Evolutionary conservation across 331 rosid genomes (phyloP).

Genomic region (Telfairia occidentalis): DNA sequence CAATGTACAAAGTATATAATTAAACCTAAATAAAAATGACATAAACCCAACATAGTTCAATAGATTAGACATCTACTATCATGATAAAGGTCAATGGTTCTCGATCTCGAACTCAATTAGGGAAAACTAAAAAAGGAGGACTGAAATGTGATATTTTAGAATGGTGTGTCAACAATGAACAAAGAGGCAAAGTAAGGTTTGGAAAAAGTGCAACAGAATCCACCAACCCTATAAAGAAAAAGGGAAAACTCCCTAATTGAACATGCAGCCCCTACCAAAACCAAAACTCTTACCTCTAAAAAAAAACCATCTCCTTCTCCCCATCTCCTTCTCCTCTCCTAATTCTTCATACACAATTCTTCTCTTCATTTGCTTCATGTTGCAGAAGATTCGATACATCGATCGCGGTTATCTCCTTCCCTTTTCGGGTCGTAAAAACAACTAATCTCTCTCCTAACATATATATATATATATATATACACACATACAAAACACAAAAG

Average conservation of each 20-base stretch:
- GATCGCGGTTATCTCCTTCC: neutral
- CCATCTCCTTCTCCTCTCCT: neutral
- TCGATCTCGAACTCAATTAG: too few species aligned
- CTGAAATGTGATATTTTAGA: neutral
- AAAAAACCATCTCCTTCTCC: neutral
- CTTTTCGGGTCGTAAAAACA: neutral
- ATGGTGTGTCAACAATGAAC: neutral
- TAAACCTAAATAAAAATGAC: too few species aligned
- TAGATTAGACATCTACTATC: too few species aligned
- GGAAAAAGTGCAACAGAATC: constrained; percentile 17
- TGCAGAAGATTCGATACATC: neutral
- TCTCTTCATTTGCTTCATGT: neutral
- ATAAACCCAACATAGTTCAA: too few species aligned
- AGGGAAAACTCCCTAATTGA: neutral
- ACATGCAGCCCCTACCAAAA: neutral
- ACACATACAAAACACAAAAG: too few species aligned
- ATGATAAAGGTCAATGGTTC: too few species aligned
- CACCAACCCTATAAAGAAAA: constrained; percentile 13
- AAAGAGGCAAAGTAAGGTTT: neutral
- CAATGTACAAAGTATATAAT: too few species aligned
- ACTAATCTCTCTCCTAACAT: neutral
- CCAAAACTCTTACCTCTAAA: neutral
- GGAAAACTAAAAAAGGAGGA: too few species aligned
- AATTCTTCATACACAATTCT: neutral
- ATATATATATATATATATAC: neutral